Evolutionary conservation across 306 rosid species (phyloP), one percentile per base, ranked within the genome.

Genomic region (Vigna hirtella): DNA sequence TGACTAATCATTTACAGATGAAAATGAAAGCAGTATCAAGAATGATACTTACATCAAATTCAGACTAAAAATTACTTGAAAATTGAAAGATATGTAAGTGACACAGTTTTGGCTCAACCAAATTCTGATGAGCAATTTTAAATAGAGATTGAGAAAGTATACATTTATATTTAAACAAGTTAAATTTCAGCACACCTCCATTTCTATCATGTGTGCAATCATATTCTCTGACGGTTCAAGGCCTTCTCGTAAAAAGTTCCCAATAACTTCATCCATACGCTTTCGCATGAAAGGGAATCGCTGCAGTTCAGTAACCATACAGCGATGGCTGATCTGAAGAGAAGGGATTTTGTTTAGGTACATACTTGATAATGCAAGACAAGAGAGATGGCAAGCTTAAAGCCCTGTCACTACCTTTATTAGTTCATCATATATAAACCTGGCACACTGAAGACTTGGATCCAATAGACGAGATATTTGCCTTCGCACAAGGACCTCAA

Each of bases 371-470:
- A 24, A 73, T 14, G 50, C 1, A 9, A 52, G 52, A 82, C 66
- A 51, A 69, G 7, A 64, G 57, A 82, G 45, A 77, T 65, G 63
- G 38, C 16, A 77, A 42, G 63, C 42, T 32, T 56, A 73, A 43
- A 43, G 34, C 49, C 61, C 38, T 61, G 79, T 88, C 84, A 79
- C 70, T 64, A 91, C 99, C 97, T 93, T 93, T 18, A 96, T 81
- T 73, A 96, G 84, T 82, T 96, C 99, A 43, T 93, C 99, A 50
- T 91, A 93, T 81, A 96, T 96, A 86, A 96, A 93, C 88, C 99
- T 91, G 36, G 99, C 97, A 82, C 99, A 96, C 81, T 96, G 99
- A 81, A 93, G 97, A 87, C 99, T 93, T 80, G 99, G 99, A 88
- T 96, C 99, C 82, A 90, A 83, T 74, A 96, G 81, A 42, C 97